Conservation (phyloP, 176 grass and related monocot species). For the Avena eriantha region DNA sequence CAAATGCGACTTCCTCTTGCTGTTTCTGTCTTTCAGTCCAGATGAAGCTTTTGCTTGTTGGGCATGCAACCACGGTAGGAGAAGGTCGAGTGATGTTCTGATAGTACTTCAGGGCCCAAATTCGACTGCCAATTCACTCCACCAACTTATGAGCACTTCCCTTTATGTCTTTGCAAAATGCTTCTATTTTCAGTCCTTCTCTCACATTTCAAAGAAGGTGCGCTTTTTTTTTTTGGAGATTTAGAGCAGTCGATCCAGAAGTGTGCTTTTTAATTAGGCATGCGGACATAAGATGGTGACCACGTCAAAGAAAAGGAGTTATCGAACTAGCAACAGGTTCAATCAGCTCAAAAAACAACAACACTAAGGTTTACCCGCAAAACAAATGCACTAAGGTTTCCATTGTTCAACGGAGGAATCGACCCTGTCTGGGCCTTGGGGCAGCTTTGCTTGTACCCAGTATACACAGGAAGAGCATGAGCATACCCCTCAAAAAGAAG, state of each 20-base stretch:
- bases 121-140: background rate
- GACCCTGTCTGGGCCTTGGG: no score
- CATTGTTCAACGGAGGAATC: no score
- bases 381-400: no score
- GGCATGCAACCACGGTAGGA: background rate
- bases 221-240: no score
- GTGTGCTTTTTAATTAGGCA: background rate
- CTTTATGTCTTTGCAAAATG: background rate
- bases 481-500: no score
- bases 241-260: no score
- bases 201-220: background rate
- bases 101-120: slow-evolving; percentile 28
- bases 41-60: background rate
- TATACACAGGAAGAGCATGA: no score
- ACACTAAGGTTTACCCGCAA: no score
- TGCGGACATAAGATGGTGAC: background rate
- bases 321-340: no score
- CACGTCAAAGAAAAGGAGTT: background rate
- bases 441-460: no score
- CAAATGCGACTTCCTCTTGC: background rate
- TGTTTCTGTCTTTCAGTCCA: background rate
- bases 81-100: background rate
- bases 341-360: no score
- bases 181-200: background rate
- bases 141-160: slow-evolving; percentile 2